Conservation (phyloP, 352 stramenopile species). For the Halophytophthora polymorphica region DNA sequence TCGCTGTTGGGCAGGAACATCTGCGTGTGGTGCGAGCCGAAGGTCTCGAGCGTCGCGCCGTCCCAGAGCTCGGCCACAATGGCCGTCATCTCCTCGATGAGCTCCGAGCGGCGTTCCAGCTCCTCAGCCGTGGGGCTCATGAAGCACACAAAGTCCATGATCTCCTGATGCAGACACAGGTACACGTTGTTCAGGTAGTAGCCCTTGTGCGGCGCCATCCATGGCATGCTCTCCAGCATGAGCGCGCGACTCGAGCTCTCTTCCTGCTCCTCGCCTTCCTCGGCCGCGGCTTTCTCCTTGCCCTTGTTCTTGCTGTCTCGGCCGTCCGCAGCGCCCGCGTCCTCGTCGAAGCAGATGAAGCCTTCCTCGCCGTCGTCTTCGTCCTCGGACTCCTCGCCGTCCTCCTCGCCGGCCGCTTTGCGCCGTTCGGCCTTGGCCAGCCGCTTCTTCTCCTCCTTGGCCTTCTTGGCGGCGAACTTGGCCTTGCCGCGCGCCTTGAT, state of each 20-base stretch:
- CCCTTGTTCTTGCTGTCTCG: slow-evolving; percentile 9
- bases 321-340: slow-evolving; percentile 5
- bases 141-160: slow-evolving; percentile 92
- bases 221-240: slow-evolving; percentile 53
- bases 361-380: slow-evolving; percentile 31
- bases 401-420: slow-evolving; percentile 4
- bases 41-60: slow-evolving; percentile 79
- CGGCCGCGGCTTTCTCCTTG: slow-evolving; percentile 3
- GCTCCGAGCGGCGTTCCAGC: slow-evolving; percentile 45
- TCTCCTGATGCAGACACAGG: slow-evolving; percentile 93
- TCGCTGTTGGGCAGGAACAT: slow-evolving; percentile 92
- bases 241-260: slow-evolving; percentile 21
- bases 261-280: slow-evolving; percentile 26
- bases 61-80: slow-evolving; percentile 60
- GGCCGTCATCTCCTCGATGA: slow-evolving; percentile 75
- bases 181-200: slow-evolving; percentile 77
- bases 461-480: slow-evolving; percentile 49
- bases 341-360: slow-evolving; percentile 46
- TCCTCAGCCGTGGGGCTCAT: slow-evolving; percentile 87
- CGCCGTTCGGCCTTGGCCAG: slow-evolving; percentile 6
- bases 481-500: slow-evolving; percentile 57
- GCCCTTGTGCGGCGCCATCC: slow-evolving; percentile 59
- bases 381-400: slow-evolving; percentile 15
- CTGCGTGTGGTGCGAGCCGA: slow-evolving; percentile 92
- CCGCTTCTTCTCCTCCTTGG: slow-evolving; percentile 49